phyloP scores from a whole-genome alignment of 176 grass and related monocot species.

The Cenchrus purpureus region DNA sequence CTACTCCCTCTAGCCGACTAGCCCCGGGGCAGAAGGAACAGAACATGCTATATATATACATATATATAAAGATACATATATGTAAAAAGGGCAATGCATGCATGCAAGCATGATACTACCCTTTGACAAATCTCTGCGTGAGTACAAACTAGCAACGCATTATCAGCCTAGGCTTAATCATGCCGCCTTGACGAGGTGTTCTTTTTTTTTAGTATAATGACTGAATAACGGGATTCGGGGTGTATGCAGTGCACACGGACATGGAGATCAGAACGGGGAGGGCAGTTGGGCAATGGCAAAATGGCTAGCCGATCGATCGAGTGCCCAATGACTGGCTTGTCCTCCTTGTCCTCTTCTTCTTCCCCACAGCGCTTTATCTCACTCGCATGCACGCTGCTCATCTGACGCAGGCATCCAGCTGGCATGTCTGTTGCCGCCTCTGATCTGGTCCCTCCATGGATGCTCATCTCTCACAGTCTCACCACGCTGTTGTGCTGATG shows the following conservation, averaged over 20 bases:
- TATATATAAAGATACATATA: neutral
- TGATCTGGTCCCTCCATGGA: neutral
- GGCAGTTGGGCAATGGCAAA: neutral
- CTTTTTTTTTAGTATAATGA: neutral
- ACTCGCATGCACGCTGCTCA: neutral
- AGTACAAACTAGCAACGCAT: constrained; percentile 17
- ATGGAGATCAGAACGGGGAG: neutral
- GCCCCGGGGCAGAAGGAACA: neutral
- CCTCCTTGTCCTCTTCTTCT: constrained; percentile 6
- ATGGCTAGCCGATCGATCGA: neutral
- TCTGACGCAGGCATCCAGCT: neutral
- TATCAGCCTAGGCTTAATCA: constrained; percentile 10
- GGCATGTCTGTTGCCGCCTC: neutral
- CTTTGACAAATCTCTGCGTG: constrained; percentile 21
- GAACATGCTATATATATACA: neutral
- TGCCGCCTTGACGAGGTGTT: neutral
- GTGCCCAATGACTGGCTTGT: constrained; percentile 37
- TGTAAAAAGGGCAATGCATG: neutral
- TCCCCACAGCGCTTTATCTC: no score
- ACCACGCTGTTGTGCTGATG: neutral
- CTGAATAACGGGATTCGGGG: neutral
- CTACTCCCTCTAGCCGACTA: neutral
- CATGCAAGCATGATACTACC: constrained; percentile 1
- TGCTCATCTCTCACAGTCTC: neutral
- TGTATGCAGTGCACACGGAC: constrained; percentile 13